phyloP scores from a whole-genome alignment of 164 flowering plant species.

The Buxus sempervirens region DNA sequence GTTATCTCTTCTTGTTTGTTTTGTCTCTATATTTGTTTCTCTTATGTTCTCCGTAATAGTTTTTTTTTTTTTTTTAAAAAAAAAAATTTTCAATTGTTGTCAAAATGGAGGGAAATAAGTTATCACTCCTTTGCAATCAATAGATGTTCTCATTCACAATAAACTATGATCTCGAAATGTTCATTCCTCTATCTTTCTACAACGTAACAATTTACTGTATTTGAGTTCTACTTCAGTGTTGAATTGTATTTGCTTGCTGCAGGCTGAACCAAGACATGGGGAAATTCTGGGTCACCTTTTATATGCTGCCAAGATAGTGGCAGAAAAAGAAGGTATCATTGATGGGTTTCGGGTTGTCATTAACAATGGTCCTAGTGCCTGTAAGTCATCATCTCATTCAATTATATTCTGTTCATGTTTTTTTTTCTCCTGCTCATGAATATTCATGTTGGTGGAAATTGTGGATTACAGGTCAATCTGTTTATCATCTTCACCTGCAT shows the following conservation, averaged over 20 bases:
- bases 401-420: background rate
- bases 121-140: background rate
- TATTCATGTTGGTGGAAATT: background rate
- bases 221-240: background rate
- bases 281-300: conserved; percentile 79
- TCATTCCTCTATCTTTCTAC: background rate
- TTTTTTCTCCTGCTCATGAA: background rate
- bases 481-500: conserved; percentile 78
- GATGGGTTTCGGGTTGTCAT: conserved; percentile 90
- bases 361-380: conserved; percentile 76
- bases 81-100: too few relatives aligned
- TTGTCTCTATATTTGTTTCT: too few relatives aligned
- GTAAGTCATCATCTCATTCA: conserved; percentile 43
- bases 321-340: conserved; percentile 82
- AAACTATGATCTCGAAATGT: background rate
- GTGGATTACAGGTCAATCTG: conserved; percentile 60
- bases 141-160: background rate
- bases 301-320: conserved; percentile 72
- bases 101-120: too few relatives aligned
- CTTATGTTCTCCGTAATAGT: too few relatives aligned
- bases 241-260: background rate
- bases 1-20: too few relatives aligned
- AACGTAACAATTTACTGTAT: background rate
- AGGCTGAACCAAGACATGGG: conserved; percentile 80
- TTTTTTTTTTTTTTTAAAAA: too few relatives aligned